Percentiles rank a stretch among this genome's conserved stretches.
Evolutionary conservation across 176 grass and related monocot genomes (phyloP).

Genomic region (Elymus sibiricus): DNA sequence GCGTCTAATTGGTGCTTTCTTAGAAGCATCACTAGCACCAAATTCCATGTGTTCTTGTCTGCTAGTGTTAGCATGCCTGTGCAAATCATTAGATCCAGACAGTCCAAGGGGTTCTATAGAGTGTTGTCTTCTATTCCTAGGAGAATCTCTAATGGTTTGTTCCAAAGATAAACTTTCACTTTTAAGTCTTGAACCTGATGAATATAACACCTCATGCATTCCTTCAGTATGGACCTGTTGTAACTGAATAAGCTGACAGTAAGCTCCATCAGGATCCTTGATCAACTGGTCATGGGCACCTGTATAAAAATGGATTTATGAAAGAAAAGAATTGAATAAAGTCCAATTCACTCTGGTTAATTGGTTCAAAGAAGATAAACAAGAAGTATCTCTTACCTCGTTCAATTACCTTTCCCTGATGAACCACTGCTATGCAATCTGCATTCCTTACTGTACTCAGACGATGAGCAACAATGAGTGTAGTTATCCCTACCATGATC

Average conservation of each 20-base stretch:
- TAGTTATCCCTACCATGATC: no score
- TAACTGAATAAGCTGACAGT: no score
- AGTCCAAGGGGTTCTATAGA: slow-evolving; percentile 20
- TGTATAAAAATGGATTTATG: slow-evolving; percentile 22
- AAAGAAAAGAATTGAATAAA: slow-evolving; percentile 6
- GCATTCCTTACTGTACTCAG: no score
- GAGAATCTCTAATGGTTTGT: slow-evolving; percentile 34
- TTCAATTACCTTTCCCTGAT: no score
- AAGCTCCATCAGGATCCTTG: no score
- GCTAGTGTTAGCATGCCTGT: slow-evolving; percentile 1
- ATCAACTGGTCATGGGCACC: slow-evolving; percentile 67
- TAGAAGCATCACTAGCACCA: slow-evolving; percentile 10
- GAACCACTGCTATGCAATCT: no score
- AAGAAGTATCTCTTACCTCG: no score
- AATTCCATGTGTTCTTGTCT: neutral
- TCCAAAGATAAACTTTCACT: slow-evolving; percentile 23
- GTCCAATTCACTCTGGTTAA: slow-evolving; percentile 8
- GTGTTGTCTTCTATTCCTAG: slow-evolving; percentile 19
- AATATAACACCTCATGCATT: no score
- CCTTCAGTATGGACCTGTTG: no score
- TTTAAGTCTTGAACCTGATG: slow-evolving; percentile 29
- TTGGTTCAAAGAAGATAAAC: slow-evolving; percentile 5
- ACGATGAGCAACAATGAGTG: no score
- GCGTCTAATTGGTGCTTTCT: slow-evolving; percentile 35
- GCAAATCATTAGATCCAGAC: slow-evolving; percentile 16